These are phyloP conservation scores for Tricholoma sp. DNA, from an alignment of 768 basidiomycete species.

Conservation along the genomic window DNA sequence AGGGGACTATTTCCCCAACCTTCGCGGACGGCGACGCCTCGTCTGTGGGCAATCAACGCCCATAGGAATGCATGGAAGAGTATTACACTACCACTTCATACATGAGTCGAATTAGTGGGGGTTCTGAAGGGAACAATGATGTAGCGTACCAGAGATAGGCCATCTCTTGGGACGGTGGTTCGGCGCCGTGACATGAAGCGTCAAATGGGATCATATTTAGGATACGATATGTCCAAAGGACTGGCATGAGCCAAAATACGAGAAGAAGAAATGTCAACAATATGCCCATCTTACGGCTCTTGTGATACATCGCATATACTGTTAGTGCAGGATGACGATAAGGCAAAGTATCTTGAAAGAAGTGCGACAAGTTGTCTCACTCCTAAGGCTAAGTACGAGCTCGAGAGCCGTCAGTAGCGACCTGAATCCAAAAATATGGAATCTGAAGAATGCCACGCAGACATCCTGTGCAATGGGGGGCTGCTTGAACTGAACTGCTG, in stretches of 20 bases:
- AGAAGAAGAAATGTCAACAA: background rate
- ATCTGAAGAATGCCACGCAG: conserved; percentile 8
- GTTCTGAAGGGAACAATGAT: background rate
- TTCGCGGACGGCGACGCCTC: conserved; percentile 3
- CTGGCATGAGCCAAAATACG: background rate
- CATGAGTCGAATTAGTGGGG: background rate
- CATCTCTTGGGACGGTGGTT: background rate
- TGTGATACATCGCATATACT: conserved; percentile 12
- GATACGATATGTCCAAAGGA: background rate
- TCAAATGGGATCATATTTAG: background rate
- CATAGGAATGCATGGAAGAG: conserved; percentile 3
- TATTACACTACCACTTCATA: background rate
- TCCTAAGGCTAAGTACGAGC: conserved; percentile 6
- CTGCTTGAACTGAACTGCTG: background rate
- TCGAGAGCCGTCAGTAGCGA: conserved; percentile 10
- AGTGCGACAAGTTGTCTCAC: background rate
- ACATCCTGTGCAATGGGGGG: background rate
- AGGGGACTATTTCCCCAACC: background rate
- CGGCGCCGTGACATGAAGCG: background rate
- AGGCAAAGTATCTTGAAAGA: background rate
- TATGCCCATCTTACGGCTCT: conserved; percentile 1
- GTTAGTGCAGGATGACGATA: background rate
- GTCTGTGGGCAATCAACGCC: conserved; percentile 5
- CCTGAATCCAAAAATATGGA: conserved; percentile 2
- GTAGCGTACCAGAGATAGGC: background rate